Conservation (phyloP, 352 stramenopile species). For the Blastocystis sp. region DNA sequence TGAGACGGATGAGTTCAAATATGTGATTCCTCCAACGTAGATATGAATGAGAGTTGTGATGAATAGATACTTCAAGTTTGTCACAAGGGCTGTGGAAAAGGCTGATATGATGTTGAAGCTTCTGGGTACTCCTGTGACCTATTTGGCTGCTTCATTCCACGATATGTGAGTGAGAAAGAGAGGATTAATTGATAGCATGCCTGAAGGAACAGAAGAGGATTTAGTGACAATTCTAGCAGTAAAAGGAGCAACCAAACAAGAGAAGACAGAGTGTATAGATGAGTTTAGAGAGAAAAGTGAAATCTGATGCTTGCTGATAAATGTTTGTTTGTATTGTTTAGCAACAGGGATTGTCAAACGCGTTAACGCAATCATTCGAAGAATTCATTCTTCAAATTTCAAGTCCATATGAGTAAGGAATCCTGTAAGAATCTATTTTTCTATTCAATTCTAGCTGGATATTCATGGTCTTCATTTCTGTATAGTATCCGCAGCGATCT, state of each 20-base stretch:
- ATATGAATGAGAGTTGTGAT: background rate
- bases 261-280: slow-evolving; percentile 43
- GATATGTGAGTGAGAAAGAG: slow-evolving; percentile 76
- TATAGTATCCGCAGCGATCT: background rate
- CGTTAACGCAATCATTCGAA: background rate
- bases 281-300: slow-evolving; percentile 4
- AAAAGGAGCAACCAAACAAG: slow-evolving; percentile 24
- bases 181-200: background rate
- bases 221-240: slow-evolving; percentile 8
- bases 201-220: slow-evolving; percentile 21
- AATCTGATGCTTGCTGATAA: background rate
- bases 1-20: slow-evolving; percentile 66
- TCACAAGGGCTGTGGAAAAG: slow-evolving; percentile 69
- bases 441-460: background rate
- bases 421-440: background rate
- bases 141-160: slow-evolving; percentile 81
- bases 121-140: slow-evolving; percentile 84
- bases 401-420: background rate
- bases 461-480: background rate
- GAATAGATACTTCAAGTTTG: slow-evolving; percentile 88
- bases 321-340: background rate
- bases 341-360: background rate
- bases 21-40: slow-evolving; percentile 35
- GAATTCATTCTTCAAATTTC: background rate
- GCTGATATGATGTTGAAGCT: slow-evolving; percentile 94